Evolutionary conservation across 108 stramenopile species (phyloP), one percentile per base, ranked within the genome.

Genomic region (Nannochloropsis gaditana): DNA sequence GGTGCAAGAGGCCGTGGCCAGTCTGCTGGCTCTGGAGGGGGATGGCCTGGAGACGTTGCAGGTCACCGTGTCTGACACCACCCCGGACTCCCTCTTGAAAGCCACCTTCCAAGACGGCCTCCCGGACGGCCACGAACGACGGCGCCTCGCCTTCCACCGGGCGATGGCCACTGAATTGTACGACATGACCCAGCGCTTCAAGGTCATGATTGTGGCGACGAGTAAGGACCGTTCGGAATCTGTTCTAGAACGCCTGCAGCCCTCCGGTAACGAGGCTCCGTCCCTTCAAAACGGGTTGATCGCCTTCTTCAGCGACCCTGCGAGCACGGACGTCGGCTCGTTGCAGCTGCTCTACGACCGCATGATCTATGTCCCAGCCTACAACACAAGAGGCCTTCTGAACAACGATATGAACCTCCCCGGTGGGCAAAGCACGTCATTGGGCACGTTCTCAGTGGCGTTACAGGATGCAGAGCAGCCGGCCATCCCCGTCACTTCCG

Each of bases 151-250:
- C 59, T 73, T 73, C 8, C 59, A 73, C 59, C 4, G 59, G 59
- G 59, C 59, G 1, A 73, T 6, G 59, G 59, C 59, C 59, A 73
- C 59, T n/a, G 59, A 73, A 2, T n/a, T n/a, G 59, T n/a, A 73
- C 59, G 59, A 73, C 59, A n/a, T 73, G 59, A 73, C 59, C 19
- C 59, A 73, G 59, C 59, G 59, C 59, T 73, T 73, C 59, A 73
- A 73, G 59, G n/a, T 73, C 59, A 73, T 73, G 59, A n/a, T 73
- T 15, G 59, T 73, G 59, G 59, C 59, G 59, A 73, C 59, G 19
- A 73, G 59, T n/a, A 73, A 0, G 59, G 59, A 73, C 4, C 59
- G 59, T 4, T 73, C 59, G 15, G n/a, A 73, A 15, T 73, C 59
- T 15, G 59, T 73, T 73, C 0, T 73, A n/a, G 8, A 73, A 4